Evolutionary conservation across 805 yeast species (phyloP).

Genomic region (Hemisphaericaspora nanyangensis): DNA sequence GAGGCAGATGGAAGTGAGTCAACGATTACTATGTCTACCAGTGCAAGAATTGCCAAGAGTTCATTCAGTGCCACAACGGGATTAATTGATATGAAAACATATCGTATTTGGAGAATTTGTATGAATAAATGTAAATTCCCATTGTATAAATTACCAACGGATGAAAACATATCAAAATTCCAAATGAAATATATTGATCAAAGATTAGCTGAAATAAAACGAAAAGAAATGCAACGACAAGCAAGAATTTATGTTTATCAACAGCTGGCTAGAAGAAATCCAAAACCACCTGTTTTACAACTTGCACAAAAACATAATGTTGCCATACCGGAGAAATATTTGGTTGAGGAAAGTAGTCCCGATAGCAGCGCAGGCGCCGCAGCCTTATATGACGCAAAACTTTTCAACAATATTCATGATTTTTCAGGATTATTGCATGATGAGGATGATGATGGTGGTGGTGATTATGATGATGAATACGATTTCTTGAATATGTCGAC

Average conservation of each 20-base stretch:
- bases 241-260: too few species aligned
- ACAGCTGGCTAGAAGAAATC: neutral
- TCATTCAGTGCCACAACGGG: constrained; percentile 25
- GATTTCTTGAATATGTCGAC: neutral
- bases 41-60: constrained; percentile 20
- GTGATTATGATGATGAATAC: neutral
- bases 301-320: neutral
- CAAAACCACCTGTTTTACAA: neutral
- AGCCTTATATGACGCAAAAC: too few species aligned
- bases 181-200: constrained; percentile 16
- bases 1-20: too few species aligned
- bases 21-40: constrained; percentile 22
- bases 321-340: neutral
- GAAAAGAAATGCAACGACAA: too few species aligned
- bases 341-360: neutral
- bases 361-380: neutral
- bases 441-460: neutral
- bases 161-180: constrained; percentile 21
- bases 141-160: constrained; percentile 42
- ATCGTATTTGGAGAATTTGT: constrained; percentile 37
- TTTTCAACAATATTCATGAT: neutral
- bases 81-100: constrained; percentile 25
- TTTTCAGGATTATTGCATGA: neutral
- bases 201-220: constrained; percentile 6
- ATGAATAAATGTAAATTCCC: constrained; percentile 39